These are phyloP conservation scores for Pseudevernia furfuracea DNA, from an alignment of 495 filamentous ascomycete species.

Conservation along the genomic window DNA sequence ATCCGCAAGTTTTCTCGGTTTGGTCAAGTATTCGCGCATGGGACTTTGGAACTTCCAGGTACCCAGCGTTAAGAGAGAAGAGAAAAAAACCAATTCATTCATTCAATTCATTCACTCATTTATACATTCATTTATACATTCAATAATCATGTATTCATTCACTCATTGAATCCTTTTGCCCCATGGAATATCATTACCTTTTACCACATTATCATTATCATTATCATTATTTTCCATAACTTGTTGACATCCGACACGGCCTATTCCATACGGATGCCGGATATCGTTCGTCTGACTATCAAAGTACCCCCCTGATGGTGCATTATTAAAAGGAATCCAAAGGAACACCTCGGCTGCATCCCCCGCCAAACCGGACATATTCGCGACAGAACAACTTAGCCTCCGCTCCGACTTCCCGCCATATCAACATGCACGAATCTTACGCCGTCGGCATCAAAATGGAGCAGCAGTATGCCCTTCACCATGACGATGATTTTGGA, in stretches of 20 bases:
- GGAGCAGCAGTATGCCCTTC: slow-evolving; percentile 29
- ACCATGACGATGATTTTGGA: slow-evolving; percentile 30
- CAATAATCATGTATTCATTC: background rate
- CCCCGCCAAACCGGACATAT: slow-evolving; percentile 12
- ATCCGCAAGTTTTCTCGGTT: background rate
- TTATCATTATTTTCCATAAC: background rate
- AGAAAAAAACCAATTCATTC: too few species aligned
- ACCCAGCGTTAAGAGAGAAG: too few species aligned
- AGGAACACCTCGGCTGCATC: slow-evolving; percentile 15
- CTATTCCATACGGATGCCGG: slow-evolving; percentile 9
- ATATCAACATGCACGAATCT: slow-evolving; percentile 30
- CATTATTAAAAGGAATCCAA: background rate
- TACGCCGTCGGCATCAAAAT: slow-evolving; percentile 31
- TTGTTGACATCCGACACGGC: slow-evolving; percentile 5
- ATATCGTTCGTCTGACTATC: background rate
- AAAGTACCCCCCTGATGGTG: background rate
- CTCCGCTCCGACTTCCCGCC: slow-evolving; percentile 10
- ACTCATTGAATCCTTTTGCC: background rate
- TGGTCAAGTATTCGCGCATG: slow-evolving; percentile 6
- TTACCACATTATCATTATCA: background rate
- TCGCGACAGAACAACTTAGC: slow-evolving; percentile 14
- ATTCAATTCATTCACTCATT: background rate
- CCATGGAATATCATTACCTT: background rate
- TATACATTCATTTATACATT: background rate
- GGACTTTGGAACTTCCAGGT: background rate